Percentiles rank a stretch among this genome's conserved stretches.
phyloP scores from a whole-genome alignment of 2,329 filamentous ascomycete genomes.

The Akanthomyces lecanii region DNA sequence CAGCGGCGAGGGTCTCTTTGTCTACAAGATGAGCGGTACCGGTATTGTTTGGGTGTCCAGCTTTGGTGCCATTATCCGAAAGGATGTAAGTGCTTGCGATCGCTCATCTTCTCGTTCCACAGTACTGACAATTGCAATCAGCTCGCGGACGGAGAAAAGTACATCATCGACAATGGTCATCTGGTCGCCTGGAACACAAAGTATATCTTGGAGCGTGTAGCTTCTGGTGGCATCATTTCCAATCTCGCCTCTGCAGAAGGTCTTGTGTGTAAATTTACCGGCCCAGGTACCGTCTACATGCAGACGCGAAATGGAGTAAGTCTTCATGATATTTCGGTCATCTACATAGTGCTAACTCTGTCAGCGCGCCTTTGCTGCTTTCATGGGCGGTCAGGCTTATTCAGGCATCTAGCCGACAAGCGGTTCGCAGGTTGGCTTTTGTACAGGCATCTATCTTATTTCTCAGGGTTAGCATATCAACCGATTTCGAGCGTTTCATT shows the following conservation, averaged over 20 bases:
- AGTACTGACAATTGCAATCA: conserved; percentile 24
- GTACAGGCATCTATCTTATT: neutral
- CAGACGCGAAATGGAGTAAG: conserved; percentile 82
- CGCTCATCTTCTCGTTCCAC: conserved; percentile 21
- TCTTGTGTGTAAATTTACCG: conserved; percentile 89
- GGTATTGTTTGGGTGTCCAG: conserved; percentile 88
- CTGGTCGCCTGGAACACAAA: conserved; percentile 96
- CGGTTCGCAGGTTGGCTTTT: neutral
- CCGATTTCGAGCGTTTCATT: neutral
- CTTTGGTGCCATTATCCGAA: conserved; percentile 91
- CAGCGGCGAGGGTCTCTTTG: conserved; percentile 84
- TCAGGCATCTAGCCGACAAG: conserved; percentile 24
- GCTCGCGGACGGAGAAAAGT: conserved; percentile 69
- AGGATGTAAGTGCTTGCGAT: conserved; percentile 65
- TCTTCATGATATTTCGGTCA: conserved; percentile 17
- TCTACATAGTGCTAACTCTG: neutral
- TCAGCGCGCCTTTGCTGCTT: conserved; percentile 50
- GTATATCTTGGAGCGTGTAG: conserved; percentile 84
- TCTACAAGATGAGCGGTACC: conserved; percentile 77
- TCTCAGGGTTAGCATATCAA: neutral
- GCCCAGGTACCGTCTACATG: conserved; percentile 84
- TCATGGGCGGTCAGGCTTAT: conserved; percentile 45
- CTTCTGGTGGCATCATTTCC: conserved; percentile 91
- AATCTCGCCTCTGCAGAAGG: conserved; percentile 78
- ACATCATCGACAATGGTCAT: conserved; percentile 90